These are phyloP conservation scores for Marsdenia floribunda DNA, from an alignment of 257 asterid species.

Conservation along the genomic window DNA sequence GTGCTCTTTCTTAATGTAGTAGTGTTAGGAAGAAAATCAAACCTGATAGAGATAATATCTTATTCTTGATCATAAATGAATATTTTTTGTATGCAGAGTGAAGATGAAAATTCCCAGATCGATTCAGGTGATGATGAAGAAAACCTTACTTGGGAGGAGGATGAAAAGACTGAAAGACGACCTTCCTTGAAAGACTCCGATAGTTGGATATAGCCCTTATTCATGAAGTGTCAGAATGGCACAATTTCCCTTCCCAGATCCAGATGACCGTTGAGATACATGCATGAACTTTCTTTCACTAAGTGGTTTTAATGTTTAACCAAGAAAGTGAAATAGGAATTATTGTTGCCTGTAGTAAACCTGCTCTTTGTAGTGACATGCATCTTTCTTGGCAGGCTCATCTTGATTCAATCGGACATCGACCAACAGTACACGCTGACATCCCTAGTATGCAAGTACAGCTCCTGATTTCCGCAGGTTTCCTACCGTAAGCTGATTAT, in stretches of 20 bases:
- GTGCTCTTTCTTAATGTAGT: neutral
- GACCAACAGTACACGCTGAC: neutral
- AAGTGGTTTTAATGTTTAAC: neutral
- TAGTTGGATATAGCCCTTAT: neutral
- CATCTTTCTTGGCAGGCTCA: neutral
- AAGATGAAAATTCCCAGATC: conserved; percentile 47
- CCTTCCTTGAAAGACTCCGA: conserved; percentile 15
- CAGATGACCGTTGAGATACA: neutral
- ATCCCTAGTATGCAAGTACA: neutral
- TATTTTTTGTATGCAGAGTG: conserved; percentile 36
- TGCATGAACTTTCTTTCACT: neutral
- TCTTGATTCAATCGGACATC: neutral
- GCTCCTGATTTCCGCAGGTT: neutral
- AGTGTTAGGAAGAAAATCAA: neutral
- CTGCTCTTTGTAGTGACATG: neutral
- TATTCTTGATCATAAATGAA: neutral
- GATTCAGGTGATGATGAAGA: conserved; percentile 47
- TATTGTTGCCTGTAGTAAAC: neutral
- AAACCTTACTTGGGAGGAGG: conserved; percentile 38
- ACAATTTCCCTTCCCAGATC: neutral
- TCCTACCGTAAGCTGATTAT: neutral
- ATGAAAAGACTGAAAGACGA: conserved; percentile 23
- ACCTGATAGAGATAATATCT: conserved; percentile 1
- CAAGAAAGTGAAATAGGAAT: neutral
- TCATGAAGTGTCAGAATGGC: neutral